phyloP scores from a whole-genome alignment of 306 rosid genomes.

The Medicago truncatula region MtrunA17r5.0-ANR NC_053042.1:43094501-43095000 shows the following conservation, averaged over 20 bases:
- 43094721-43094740: constrained; percentile 46
- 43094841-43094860: not conserved
- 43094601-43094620: constrained; percentile 31
- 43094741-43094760: constrained; percentile 40
- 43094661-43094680: constrained; percentile 51
- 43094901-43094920: too few relatives aligned
- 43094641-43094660: constrained; percentile 38
- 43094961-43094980: too few relatives aligned
- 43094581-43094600: constrained; percentile 1
- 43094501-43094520: constrained; percentile 80
- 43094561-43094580: constrained; percentile 62
- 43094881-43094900: too few relatives aligned
- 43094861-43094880: not conserved
- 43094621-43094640: constrained; percentile 54
- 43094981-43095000: too few relatives aligned
- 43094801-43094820: constrained; percentile 94
- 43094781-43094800: constrained; percentile 94
- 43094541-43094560: constrained; percentile 75
- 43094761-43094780: constrained; percentile 74
- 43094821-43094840: constrained; percentile 56
- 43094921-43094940: too few relatives aligned
- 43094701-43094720: constrained; percentile 52
- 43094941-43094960: too few relatives aligned
- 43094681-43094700: constrained; percentile 39
- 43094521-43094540: constrained; percentile 77